Evolutionary conservation across 2,329 filamentous ascomycete species (phyloP), one percentile per base, ranked within the genome.

Genomic region (Neocatenulostroma microsporum): DNA sequence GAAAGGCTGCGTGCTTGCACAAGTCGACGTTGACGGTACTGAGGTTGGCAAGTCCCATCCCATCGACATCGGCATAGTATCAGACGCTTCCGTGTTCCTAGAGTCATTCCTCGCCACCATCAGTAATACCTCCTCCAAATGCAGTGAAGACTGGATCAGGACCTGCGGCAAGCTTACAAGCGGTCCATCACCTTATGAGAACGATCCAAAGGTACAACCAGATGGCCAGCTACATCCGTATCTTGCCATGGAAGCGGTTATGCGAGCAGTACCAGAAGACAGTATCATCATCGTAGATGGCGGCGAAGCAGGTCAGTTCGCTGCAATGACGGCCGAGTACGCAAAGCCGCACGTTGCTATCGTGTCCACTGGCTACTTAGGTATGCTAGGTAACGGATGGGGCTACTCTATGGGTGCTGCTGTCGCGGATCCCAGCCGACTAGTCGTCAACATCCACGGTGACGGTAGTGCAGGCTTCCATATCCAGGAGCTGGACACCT

Each of bases 401-500:
- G 66, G 66, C 4, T 69, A 69, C 43, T 49, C 56, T 2, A 49
- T 69, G 2, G 66, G 67, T 0, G 62, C 61, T 8, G 64, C 64
- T 0, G 46, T 68, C 3, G 66, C 65, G 1, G 58, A 56, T n/a
- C 62, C 60, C 1, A 44, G 46, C 10, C 47, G 55, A 4, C 51
- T 62, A 11, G 50, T 70, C 0, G 49, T 69, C 4, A 68, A 64
- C 39, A 53, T 69, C 3, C 64, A 68, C 26, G 67, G 66, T 6
- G 66, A 70, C 42, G 66, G 65, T 4, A 59, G 54, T n/a, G 63
- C 62, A 1, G 66, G 67, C 1, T 67, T 69, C 46, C 61, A 69
- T 39, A 51, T 69, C 28, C 60, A 61, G 36, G 66, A 69, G 42
- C 56, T 69, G 2, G 66, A 69, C 39, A 68, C 64, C 3, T 67